Percentiles rank a stretch among this genome's conserved stretches.
Evolutionary conservation across 2,329 filamentous ascomycete species (phyloP).

Genomic region (Neofusicoccum sp.): DNA sequence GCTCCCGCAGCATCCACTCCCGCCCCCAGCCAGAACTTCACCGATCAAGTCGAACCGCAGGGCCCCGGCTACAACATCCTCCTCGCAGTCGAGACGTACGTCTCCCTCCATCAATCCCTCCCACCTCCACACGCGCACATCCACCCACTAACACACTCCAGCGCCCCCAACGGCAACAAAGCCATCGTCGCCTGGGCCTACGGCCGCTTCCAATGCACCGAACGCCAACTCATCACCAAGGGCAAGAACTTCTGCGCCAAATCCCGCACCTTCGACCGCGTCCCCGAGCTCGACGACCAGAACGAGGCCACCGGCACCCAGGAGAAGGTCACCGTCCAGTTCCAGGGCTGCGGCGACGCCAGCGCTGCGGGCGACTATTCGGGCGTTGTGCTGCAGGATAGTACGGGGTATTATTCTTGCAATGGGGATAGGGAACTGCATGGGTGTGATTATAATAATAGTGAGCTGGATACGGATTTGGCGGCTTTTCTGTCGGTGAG

Average conservation of each 20-base stretch:
- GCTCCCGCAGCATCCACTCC: background rate
- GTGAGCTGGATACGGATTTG: background rate
- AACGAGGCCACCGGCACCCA: background rate
- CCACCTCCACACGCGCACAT: background rate
- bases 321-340: background rate
- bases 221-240: background rate
- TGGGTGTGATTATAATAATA: background rate
- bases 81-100: background rate
- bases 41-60: background rate
- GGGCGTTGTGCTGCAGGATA: background rate
- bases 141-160: background rate
- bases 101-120: background rate
- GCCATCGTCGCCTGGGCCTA: constrained; percentile 1
- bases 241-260: background rate
- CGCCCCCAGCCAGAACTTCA: background rate
- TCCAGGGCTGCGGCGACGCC: background rate
- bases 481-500: background rate
- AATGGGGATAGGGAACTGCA: background rate
- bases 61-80: background rate
- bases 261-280: background rate
- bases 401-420: background rate
- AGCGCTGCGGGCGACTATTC: background rate
- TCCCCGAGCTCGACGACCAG: background rate
- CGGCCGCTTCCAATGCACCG: background rate
- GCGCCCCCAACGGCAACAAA: background rate